Percentiles rank a stretch among this genome's conserved stretches.
Conservation (phyloP, 352 stramenopile genomes). For the Phytopythium kandeliae region DNA sequence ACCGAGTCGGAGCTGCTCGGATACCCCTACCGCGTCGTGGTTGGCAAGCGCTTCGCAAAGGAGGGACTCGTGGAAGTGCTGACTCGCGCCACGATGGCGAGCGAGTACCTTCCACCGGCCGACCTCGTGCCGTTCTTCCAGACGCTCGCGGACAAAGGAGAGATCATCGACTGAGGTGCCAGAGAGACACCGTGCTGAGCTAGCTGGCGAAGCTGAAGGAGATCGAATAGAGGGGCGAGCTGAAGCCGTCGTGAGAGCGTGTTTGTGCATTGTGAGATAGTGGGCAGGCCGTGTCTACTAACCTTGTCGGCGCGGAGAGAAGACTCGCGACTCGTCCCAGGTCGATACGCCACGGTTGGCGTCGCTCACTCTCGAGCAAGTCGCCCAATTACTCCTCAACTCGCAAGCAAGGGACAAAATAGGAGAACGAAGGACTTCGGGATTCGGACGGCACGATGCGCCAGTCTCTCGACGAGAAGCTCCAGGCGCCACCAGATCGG, state of each 20-base stretch:
- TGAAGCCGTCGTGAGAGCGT: too few species aligned
- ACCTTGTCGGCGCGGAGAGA: not conserved
- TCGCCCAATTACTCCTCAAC: not conserved
- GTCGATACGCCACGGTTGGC: not conserved
- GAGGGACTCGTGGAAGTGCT: slow-evolving; percentile 78
- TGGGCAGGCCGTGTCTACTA: too few species aligned
- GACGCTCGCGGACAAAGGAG: slow-evolving; percentile 3
- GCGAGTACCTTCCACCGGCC: slow-evolving; percentile 40
- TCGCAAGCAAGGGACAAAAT: not conserved
- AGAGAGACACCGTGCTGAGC: not conserved
- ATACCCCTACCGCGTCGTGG: slow-evolving; percentile 79
- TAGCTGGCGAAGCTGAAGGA: not conserved
- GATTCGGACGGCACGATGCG: not conserved
- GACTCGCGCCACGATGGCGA: slow-evolving; percentile 57
- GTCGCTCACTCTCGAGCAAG: not conserved
- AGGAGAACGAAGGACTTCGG: too few species aligned
- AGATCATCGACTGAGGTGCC: slow-evolving; percentile 3
- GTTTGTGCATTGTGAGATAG: not conserved
- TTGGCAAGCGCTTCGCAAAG: slow-evolving; percentile 73
- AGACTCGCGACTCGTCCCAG: not conserved
- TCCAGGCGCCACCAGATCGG: not conserved
- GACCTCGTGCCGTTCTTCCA: slow-evolving; percentile 39
- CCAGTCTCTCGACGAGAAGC: not conserved
- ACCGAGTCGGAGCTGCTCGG: slow-evolving; percentile 84
- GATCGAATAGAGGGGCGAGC: not conserved